A percentile compares a stretch with the other conserved stretches of the same genome.
These are phyloP conservation scores for Medicago lupulina DNA, from an alignment of 306 rosid species.

Conservation along the genomic window DNA sequence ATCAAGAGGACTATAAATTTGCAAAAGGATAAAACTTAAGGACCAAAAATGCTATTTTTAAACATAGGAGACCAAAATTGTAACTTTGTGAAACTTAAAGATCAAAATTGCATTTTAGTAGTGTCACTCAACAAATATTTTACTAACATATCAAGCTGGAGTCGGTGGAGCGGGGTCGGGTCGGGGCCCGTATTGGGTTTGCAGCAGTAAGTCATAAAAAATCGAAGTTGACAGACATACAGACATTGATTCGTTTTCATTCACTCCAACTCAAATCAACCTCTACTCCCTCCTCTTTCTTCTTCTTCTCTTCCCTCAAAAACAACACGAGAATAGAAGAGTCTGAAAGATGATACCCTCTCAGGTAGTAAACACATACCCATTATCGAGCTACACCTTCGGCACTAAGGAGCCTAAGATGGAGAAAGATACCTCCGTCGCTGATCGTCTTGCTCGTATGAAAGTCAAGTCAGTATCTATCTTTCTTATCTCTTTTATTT, in stretches of 20 bases:
- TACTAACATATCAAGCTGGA: too few relatives aligned
- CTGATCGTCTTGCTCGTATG: slow-evolving; percentile 99
- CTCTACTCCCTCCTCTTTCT: neutral
- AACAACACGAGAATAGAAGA: neutral
- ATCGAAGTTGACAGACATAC: too few relatives aligned
- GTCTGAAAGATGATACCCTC: slow-evolving; percentile 62
- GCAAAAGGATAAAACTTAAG: too few relatives aligned
- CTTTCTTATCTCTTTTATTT: neutral
- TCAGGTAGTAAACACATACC: slow-evolving; percentile 92
- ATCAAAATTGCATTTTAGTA: too few relatives aligned
- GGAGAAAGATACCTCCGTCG: slow-evolving; percentile 99
- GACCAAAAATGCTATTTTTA: too few relatives aligned
- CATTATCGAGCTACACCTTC: slow-evolving; percentile 96
- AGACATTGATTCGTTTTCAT: neutral
- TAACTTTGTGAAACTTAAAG: too few relatives aligned
- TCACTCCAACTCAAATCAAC: neutral
- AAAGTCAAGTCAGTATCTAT: slow-evolving; percentile 77
- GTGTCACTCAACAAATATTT: too few relatives aligned
- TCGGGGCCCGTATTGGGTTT: neutral
- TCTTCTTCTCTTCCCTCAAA: neutral
- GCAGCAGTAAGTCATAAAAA: too few relatives aligned
- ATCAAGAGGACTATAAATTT: too few relatives aligned
- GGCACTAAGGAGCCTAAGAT: slow-evolving; percentile 99
- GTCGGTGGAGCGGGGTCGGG: neutral
- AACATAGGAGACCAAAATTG: too few relatives aligned